Evolutionary conservation across 1,139 yeast species (phyloP).

Genomic region (Sugiyamaella xylanicola): DNA sequence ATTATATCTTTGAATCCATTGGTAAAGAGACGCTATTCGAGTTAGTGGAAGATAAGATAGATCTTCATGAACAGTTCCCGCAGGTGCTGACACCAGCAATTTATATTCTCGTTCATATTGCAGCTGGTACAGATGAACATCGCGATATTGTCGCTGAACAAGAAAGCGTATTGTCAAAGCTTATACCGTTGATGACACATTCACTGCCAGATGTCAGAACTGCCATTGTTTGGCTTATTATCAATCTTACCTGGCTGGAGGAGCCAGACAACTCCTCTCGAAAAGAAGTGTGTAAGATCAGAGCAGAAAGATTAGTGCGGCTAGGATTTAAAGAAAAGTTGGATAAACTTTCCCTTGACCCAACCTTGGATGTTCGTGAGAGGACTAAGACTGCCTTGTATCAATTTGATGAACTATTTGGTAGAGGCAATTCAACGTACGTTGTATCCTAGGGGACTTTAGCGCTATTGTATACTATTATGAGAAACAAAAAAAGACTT

Average conservation of each 20-base stretch:
- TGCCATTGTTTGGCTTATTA: constrained; percentile 61
- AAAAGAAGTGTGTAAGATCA: constrained; percentile 29
- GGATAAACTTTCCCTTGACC: constrained; percentile 39
- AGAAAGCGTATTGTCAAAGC: constrained; percentile 45
- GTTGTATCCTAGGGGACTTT: background rate
- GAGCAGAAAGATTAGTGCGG: constrained; percentile 39
- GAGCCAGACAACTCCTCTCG: constrained; percentile 35
- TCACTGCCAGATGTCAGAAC: constrained; percentile 49
- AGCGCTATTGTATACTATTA: constrained; percentile 1
- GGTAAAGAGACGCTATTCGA: constrained; percentile 40
- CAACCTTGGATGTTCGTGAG: constrained; percentile 51
- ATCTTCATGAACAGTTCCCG: constrained; percentile 25
- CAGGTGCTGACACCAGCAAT: constrained; percentile 50
- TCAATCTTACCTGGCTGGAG: constrained; percentile 57
- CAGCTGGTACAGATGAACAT: constrained; percentile 55
- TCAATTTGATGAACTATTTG: constrained; percentile 37
- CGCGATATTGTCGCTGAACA: constrained; percentile 51
- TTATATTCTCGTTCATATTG: constrained; percentile 59
- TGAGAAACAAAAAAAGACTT: constrained; percentile 3
- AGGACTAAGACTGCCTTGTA: constrained; percentile 52
- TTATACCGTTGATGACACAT: constrained; percentile 44
- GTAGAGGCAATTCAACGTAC: constrained; percentile 10
- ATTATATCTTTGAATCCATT: constrained; percentile 44
- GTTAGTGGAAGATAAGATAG: constrained; percentile 34
- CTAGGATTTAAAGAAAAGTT: constrained; percentile 48